These are phyloP conservation scores for Monosporozyma unispora DNA, from an alignment of 805 yeast species.

Conservation along the genomic window DNA sequence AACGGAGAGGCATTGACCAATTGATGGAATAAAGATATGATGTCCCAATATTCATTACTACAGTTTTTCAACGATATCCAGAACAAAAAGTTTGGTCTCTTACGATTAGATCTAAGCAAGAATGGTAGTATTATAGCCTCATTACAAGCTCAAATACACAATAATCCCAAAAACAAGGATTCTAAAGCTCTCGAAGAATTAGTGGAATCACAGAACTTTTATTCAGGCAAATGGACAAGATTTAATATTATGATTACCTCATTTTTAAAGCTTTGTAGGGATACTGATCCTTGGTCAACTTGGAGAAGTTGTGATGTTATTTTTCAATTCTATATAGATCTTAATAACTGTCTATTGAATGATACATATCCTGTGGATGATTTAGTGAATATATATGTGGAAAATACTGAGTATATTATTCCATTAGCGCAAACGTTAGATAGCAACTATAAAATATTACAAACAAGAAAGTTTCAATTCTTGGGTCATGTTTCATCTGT, in stretches of 20 bases:
- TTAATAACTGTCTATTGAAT: conserved; percentile 38
- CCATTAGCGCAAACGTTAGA: conserved; percentile 22
- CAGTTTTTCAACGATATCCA: conserved; percentile 16
- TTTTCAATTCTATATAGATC: conserved; percentile 35
- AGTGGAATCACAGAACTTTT: conserved; percentile 12
- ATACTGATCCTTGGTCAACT: conserved; percentile 45
- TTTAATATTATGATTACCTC: conserved; percentile 40
- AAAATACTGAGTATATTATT: conserved; percentile 32
- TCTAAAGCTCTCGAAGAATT: conserved; percentile 12
- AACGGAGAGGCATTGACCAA: neutral
- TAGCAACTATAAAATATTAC: conserved; percentile 10
- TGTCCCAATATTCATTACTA: conserved; percentile 7
- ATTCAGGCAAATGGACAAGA: conserved; percentile 19
- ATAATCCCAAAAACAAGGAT: conserved; percentile 1
- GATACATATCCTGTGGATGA: conserved; percentile 31
- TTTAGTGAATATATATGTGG: conserved; percentile 15
- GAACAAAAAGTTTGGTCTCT: conserved; percentile 13
- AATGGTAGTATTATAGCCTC: conserved; percentile 29
- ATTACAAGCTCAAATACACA: conserved; percentile 26
- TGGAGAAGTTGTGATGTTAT: conserved; percentile 42
- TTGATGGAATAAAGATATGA: neutral
- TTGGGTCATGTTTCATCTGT: conserved; percentile 43
- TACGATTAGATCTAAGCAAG: conserved; percentile 23
- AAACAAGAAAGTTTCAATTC: conserved; percentile 29
- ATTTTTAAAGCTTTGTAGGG: conserved; percentile 40